Evolutionary conservation across 768 basidiomycete genomes (phyloP).

Genomic region (Megacollybia marginata): DNA sequence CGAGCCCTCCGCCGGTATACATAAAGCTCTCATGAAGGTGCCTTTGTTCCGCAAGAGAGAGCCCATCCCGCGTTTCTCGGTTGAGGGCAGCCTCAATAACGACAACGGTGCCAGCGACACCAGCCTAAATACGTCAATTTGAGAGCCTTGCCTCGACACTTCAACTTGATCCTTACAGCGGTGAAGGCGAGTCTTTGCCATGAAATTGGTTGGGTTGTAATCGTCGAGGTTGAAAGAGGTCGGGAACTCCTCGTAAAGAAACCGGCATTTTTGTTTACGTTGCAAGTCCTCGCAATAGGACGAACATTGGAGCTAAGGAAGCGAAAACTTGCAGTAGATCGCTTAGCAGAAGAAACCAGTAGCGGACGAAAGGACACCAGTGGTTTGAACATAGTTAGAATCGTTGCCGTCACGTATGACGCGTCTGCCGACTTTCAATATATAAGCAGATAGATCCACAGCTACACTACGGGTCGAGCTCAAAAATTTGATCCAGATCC

Average conservation of each 20-base stretch:
- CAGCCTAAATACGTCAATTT: slow-evolving; percentile 34
- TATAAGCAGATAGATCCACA: too few species aligned
- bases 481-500: slow-evolving; percentile 46
- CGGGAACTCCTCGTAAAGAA: too few species aligned
- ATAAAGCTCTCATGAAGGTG: slow-evolving; percentile 74
- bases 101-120: slow-evolving; percentile 65
- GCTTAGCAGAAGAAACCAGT: too few species aligned
- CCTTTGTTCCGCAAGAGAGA: slow-evolving; percentile 54
- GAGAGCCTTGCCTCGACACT: not conserved
- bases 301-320: too few species aligned
- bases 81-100: slow-evolving; percentile 62
- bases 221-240: too few species aligned
- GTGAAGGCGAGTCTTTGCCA: slow-evolving; percentile 7
- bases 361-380: too few species aligned
- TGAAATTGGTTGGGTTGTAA: not conserved
- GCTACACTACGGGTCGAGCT: slow-evolving; percentile 5
- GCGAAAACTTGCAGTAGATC: too few species aligned
- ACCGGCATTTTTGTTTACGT: too few species aligned
- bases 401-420: too few species aligned
- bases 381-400: too few species aligned
- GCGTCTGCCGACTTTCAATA: too few species aligned
- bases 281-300: too few species aligned
- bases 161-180: slow-evolving; percentile 1
- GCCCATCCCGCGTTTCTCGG: slow-evolving; percentile 66
- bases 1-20: slow-evolving; percentile 77